Conservation (phyloP, 1,284 basidiomycete genomes). For the Amylostereum areolatum region DNA sequence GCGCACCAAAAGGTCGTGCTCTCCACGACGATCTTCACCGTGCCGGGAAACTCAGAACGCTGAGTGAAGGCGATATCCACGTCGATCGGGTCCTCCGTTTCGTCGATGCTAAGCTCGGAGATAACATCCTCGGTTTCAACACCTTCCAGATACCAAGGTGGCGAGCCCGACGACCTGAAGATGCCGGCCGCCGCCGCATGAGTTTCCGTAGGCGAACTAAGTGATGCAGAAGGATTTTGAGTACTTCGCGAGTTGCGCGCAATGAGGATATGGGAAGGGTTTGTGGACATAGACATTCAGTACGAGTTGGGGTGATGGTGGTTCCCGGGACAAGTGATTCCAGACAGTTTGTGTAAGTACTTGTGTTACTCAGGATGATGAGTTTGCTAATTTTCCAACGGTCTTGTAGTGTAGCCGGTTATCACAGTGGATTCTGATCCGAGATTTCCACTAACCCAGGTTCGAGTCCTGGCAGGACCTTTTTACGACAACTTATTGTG, state of each 20-base stretch:
- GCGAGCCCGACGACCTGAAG: slow-evolving; percentile 70
- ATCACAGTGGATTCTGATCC: slow-evolving; percentile 26
- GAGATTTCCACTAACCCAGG: slow-evolving; percentile 20
- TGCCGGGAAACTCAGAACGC: slow-evolving; percentile 61
- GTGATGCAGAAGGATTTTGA: slow-evolving; percentile 67
- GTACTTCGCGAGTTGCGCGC: slow-evolving; percentile 72
- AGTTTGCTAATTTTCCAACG: slow-evolving; percentile 1
- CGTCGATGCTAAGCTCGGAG: slow-evolving; percentile 58
- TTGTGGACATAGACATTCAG: slow-evolving; percentile 48
- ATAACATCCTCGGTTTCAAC: slow-evolving; percentile 63
- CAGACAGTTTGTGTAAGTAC: slow-evolving; percentile 3
- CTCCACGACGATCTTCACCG: slow-evolving; percentile 81
- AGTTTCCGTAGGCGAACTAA: slow-evolving; percentile 78
- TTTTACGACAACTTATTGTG: no score
- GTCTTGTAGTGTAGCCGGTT: slow-evolving; percentile 26
- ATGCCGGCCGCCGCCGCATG: slow-evolving; percentile 79
- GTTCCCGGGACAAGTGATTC: background rate
- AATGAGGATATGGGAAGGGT: slow-evolving; percentile 79
- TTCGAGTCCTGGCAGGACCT: slow-evolving; percentile 27
- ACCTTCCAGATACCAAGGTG: slow-evolving; percentile 70
- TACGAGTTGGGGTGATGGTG: no score
- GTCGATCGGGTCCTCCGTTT: slow-evolving; percentile 62
- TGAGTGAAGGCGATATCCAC: slow-evolving; percentile 69
- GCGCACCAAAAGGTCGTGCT: slow-evolving; percentile 77
- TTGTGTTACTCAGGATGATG: background rate